Evolutionary conservation across 2,329 filamentous ascomycete species (phyloP).

Genomic region (Ophiocordyceps sinensis): DNA sequence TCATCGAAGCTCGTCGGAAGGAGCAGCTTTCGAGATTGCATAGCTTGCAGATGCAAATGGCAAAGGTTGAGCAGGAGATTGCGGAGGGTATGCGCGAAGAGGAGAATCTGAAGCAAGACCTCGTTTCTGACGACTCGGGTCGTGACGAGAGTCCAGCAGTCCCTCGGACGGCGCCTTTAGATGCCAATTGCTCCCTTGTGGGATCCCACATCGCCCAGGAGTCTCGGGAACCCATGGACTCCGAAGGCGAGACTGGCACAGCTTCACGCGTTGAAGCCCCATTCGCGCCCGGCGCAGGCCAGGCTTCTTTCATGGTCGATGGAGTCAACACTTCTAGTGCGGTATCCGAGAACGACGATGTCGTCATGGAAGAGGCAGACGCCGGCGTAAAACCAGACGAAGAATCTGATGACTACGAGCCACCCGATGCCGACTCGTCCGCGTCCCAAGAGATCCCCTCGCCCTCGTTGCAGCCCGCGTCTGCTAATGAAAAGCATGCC

Average conservation of each 20-base stretch:
- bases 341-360: not conserved
- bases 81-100: slow-evolving; percentile 21
- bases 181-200: not conserved
- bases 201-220: no score
- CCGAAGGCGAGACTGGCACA: no score
- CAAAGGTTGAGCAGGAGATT: slow-evolving; percentile 33
- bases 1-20: slow-evolving; percentile 20
- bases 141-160: slow-evolving; percentile 2
- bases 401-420: slow-evolving; percentile 40
- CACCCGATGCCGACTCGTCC: slow-evolving; percentile 24
- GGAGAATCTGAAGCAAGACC: slow-evolving; percentile 16
- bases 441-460: slow-evolving; percentile 1
- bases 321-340: no score
- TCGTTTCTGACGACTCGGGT: slow-evolving; percentile 7
- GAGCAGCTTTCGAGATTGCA: slow-evolving; percentile 31
- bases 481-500: no score
- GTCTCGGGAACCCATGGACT: no score
- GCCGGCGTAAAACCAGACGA: slow-evolving; percentile 25
- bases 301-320: no score
- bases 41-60: slow-evolving; percentile 30
- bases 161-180: not conserved
- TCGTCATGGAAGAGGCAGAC: slow-evolving; percentile 7
- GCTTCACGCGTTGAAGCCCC: no score
- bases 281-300: no score
- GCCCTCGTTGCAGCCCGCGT: no score